Percentiles rank a stretch among this genome's conserved stretches.
These are phyloP conservation scores for Bacidia gigantensis DNA, from an alignment of 495 filamentous ascomycete species.

Conservation along the genomic window DNA sequence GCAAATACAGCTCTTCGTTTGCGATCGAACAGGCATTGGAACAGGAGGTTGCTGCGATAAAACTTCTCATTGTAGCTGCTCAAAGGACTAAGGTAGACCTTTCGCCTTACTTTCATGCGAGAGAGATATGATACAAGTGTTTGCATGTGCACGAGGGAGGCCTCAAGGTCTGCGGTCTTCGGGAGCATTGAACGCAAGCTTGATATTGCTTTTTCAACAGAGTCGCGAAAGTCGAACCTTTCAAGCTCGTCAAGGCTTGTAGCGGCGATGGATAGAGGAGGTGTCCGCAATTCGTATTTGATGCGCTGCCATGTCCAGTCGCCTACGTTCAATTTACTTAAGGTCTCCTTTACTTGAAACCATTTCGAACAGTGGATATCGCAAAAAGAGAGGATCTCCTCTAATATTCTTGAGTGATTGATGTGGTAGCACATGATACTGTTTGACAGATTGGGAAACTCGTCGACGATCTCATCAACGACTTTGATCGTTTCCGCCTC, in stretches of 20 bases:
- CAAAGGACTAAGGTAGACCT: slow-evolving; percentile 73
- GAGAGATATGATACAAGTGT: slow-evolving; percentile 62
- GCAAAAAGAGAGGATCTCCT: slow-evolving; percentile 78
- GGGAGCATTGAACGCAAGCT: slow-evolving; percentile 4
- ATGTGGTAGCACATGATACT: slow-evolving; percentile 79
- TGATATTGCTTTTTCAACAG: slow-evolving; percentile 27
- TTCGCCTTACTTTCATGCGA: slow-evolving; percentile 57
- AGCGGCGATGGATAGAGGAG: slow-evolving; percentile 66
- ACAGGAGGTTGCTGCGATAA: slow-evolving; percentile 75
- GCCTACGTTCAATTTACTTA: slow-evolving; percentile 79
- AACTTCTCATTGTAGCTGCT: slow-evolving; percentile 87
- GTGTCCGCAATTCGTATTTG: slow-evolving; percentile 64
- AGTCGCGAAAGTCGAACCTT: slow-evolving; percentile 72
- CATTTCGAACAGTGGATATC: slow-evolving; percentile 56
- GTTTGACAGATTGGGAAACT: slow-evolving; percentile 59
- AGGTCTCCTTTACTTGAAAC: slow-evolving; percentile 59
- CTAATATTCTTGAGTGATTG: slow-evolving; percentile 75
- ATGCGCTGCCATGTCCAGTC: slow-evolving; percentile 78
- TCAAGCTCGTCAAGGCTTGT: slow-evolving; percentile 85
- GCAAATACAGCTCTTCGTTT: slow-evolving; percentile 80
- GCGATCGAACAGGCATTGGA: slow-evolving; percentile 80
- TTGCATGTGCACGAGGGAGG: slow-evolving; percentile 65
- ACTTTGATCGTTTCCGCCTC: slow-evolving; percentile 95
- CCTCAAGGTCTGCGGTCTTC: slow-evolving; percentile 55
- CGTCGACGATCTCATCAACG: slow-evolving; percentile 74